Conservation (phyloP, 2,329 filamentous ascomycete genomes). For the Penicillium capsulatum region DNA sequence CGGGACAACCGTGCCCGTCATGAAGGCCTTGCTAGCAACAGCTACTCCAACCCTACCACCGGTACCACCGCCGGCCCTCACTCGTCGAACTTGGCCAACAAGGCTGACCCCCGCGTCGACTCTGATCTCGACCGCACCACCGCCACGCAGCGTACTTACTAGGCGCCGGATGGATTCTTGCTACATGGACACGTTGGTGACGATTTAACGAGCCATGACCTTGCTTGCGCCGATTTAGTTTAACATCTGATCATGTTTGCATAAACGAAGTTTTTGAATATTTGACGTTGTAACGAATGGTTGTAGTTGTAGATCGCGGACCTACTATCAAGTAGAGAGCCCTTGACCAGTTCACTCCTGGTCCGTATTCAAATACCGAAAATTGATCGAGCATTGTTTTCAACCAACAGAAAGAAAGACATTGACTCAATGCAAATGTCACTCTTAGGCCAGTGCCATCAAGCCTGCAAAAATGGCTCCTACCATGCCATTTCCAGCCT, state of each 20-base stretch:
- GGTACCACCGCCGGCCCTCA: neutral
- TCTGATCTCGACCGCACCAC: slow-evolving; percentile 1
- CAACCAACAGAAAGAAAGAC: too few species aligned
- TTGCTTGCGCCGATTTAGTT: too few species aligned
- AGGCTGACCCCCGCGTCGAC: slow-evolving; percentile 7
- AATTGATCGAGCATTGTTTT: too few species aligned
- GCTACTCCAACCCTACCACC: slow-evolving; percentile 2
- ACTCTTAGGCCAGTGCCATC: too few species aligned
- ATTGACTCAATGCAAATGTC: too few species aligned
- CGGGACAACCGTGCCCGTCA: slow-evolving; percentile 6
- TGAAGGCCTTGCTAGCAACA: slow-evolving; percentile 4
- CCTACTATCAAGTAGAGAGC: too few species aligned
- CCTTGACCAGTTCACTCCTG: too few species aligned
- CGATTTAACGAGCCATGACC: neutral
- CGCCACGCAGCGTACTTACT: slow-evolving; percentile 1
- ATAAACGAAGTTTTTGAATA: neutral
- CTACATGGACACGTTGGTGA: neutral
- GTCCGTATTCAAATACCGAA: too few species aligned
- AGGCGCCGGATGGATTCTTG: neutral
- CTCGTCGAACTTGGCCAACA: neutral
- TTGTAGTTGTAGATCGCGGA: too few species aligned
- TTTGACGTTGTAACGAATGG: too few species aligned
- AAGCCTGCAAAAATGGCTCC: neutral
- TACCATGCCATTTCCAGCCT: neutral
- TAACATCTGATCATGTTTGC: too few species aligned